A percentile compares a stretch with the other conserved stretches of the same genome.
These are phyloP conservation scores for Aegilops longissima DNA, from an alignment of 176 grass and related monocot genomes.

Conservation along the genomic window DNA sequence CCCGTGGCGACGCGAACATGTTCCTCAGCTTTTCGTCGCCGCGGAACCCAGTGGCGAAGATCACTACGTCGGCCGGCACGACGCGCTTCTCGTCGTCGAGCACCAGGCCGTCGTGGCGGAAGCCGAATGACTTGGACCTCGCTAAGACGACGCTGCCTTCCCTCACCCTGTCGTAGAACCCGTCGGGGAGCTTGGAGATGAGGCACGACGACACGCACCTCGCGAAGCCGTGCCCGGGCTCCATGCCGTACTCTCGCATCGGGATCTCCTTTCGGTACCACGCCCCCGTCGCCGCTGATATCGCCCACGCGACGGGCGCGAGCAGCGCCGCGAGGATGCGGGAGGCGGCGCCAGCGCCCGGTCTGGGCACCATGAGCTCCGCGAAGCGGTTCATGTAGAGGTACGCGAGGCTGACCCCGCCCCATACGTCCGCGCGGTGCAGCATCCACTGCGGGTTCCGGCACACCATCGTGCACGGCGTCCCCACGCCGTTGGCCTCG, in stretches of 20 bases:
- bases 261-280: slow-evolving; percentile 44
- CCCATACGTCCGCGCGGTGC: slow-evolving; percentile 23
- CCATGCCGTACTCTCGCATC: slow-evolving; percentile 50
- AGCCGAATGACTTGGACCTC: slow-evolving; percentile 18
- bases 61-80: slow-evolving; percentile 47
- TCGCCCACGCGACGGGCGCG: slow-evolving; percentile 51
- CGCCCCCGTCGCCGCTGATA: slow-evolving; percentile 24
- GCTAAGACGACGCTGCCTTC: slow-evolving; percentile 44
- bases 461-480: slow-evolving; percentile 50
- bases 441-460: slow-evolving; percentile 44
- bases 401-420: slow-evolving; percentile 30
- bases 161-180: slow-evolving; percentile 57
- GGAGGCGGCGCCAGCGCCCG: slow-evolving; percentile 37
- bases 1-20: slow-evolving; percentile 42
- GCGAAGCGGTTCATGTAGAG: slow-evolving; percentile 60
- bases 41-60: slow-evolving; percentile 70
- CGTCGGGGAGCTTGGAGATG: slow-evolving; percentile 40
- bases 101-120: slow-evolving; percentile 51
- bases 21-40: slow-evolving; percentile 58
- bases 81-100: not conserved
- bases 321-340: slow-evolving; percentile 40
- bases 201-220: slow-evolving; percentile 26
- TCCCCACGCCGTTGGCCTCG: slow-evolving; percentile 31
- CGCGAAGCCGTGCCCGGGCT: slow-evolving; percentile 39
- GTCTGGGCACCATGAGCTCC: slow-evolving; percentile 53